These are phyloP conservation scores for Medicago arabica DNA, from an alignment of 306 rosid species.

Conservation along the genomic window DNA sequence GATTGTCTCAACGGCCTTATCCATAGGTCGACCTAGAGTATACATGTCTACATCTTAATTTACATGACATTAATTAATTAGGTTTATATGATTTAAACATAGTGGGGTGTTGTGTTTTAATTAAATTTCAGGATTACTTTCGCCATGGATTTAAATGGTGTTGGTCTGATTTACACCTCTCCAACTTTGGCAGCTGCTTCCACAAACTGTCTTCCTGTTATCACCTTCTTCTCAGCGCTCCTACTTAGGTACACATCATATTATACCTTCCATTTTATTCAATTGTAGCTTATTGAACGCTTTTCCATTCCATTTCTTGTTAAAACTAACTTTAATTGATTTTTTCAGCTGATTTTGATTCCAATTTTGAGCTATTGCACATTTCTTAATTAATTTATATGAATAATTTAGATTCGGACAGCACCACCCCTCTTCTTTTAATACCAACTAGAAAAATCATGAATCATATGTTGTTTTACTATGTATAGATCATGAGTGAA, in stretches of 20 bases:
- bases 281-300: neutral
- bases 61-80: neutral
- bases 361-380: neutral
- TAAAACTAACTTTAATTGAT: neutral
- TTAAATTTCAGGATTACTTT: slow-evolving; percentile 56
- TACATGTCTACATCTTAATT: neutral
- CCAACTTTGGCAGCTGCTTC: slow-evolving; percentile 78
- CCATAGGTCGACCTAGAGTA: too few species aligned
- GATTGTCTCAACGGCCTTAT: too few species aligned
- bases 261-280: slow-evolving; percentile 6
- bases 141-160: slow-evolving; percentile 57
- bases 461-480: neutral
- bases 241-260: slow-evolving; percentile 54
- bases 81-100: too few species aligned
- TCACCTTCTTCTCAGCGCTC: slow-evolving; percentile 74
- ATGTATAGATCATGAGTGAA: neutral
- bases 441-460: neutral
- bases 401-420: slow-evolving; percentile 23
- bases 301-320: neutral
- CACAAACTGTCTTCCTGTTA: slow-evolving; percentile 71
- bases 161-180: slow-evolving; percentile 64
- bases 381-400: neutral
- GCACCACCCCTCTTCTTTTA: neutral
- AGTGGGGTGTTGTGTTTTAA: too few species aligned
- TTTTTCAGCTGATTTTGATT: neutral